Base-by-base conservation (phyloP, 2,329 filamentous ascomycete species). In the Chrysoporthe cubensis region DNA sequence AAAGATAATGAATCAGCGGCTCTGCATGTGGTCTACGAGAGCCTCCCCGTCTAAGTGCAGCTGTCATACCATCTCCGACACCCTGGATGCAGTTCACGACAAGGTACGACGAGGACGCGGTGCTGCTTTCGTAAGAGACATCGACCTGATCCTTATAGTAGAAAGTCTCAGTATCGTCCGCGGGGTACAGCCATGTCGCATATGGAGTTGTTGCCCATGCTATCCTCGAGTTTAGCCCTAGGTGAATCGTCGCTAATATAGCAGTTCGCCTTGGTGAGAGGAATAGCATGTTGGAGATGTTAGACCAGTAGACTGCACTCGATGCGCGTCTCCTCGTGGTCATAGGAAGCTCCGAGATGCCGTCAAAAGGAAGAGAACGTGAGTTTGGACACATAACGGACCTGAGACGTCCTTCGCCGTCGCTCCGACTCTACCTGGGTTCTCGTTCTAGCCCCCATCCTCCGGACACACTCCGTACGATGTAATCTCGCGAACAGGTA, bases 51-150 rank as follows among this genome's bases (percentile, higher is more conserved):
- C 37, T 9, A 9, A 40, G 37, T 40, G 37, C 37, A 40, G 37
- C 37, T 16, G 11, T 26, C 13, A n/a, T 37, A 64, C 62, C 40
- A 56, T 56, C 34, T 11, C 62, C 62, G 4, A 64, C 50, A 6
- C 50, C 62, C 21, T 57, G 48, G n/a, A 11, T 57, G 40, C 62
- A 64, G 50, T 64, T 56, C 21, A 64, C 50, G 2, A 54, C 62
- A 5, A 64, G 37, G 32, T 64, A 64, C 40, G 62, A 34, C 9
- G 42, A 44, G 43, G 40, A 44, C 21, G n/a, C 4, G 6, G 21
- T 21, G 3, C 4, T 57, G 62, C 62, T 57, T 4, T 54, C 13
- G n/a, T 64, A 64, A 14, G 50, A n/a, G 21, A 64, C 52, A 21
- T 57, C 40, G 37, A 64, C 40, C 32, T 44, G 50, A 40, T 64